A percentile compares a stretch with the other conserved stretches of the same genome.
Evolutionary conservation across 106 monocot species (phyloP).

Genomic region (Amphibolis antarctica): DNA sequence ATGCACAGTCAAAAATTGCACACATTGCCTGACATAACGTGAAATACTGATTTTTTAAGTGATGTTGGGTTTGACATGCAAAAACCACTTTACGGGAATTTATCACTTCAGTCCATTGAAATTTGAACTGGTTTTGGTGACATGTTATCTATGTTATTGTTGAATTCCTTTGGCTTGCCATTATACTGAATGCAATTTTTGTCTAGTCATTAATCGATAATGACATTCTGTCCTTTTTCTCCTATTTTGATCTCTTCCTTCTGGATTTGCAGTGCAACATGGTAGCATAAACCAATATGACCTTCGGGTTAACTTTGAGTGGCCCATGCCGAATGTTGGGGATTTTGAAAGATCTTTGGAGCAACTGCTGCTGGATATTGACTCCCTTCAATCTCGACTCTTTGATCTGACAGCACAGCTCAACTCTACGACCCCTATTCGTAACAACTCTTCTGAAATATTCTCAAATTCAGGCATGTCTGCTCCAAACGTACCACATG

Average conservation of each 20-base stretch:
- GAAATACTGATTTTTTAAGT: no score
- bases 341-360: conserved; percentile 38
- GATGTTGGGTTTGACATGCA: no score
- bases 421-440: conserved; percentile 24
- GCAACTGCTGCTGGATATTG: conserved; percentile 57
- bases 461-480: conserved; percentile 11
- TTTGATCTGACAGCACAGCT: conserved; percentile 39
- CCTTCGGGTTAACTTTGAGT: conserved; percentile 23
- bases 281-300: conserved; percentile 24
- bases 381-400: conserved; percentile 48
- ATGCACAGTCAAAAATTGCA: no score
- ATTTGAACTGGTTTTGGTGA: no score
- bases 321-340: conserved; percentile 28
- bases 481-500: conserved; percentile 7
- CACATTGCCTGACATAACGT: no score
- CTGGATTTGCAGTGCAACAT: conserved; percentile 21
- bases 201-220: no score
- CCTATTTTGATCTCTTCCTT: background rate
- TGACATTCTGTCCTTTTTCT: no score
- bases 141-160: no score
- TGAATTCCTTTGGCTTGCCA: no score
- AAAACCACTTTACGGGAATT: no score
- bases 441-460: conserved; percentile 19
- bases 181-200: no score
- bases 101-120: no score